Evolutionary conservation across 2,329 filamentous ascomycete species (phyloP), one percentile per base, ranked within the genome.

Genomic region (Monosporascus sp.): DNA sequence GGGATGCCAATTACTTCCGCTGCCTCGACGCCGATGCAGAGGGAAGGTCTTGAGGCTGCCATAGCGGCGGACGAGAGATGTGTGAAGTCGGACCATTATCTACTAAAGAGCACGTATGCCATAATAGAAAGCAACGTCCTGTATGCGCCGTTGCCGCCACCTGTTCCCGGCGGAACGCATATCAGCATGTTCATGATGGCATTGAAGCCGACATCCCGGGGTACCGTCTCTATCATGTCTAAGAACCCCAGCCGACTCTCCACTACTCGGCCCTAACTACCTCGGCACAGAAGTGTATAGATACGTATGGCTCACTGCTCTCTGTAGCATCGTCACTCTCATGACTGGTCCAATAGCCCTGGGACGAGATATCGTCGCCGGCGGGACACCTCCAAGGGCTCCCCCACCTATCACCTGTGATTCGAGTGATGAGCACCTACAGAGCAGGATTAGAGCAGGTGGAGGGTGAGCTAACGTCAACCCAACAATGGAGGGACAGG

Each of bases 401-500:
- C 49, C 54, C 8, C 50, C 53, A 26, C 49, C 56, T 5, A 60
- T 63, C 19, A 60, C 53, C 4, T 24, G 46, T 0, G 53, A 61
- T 3, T 63, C 64, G 1, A 61, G 56, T 8, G 67, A 69, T n/a
- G 61, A 59, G 7, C 59, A 67, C 44, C 66, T 69, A 20, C 65
- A 68, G n/a, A 48, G 56, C 1, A 54, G 67, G 3, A 58, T 69
- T 27, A 27, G 8, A 27, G 2, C 3, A 9, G 8, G 27, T 27
- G 27, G 27, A 27, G 27, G 26, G 27, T 27, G 7, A 27, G 27
- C 11, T 27, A 7, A 11, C 27, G 11, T 27, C 27, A 7, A 11
- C 27, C 27, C 27, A 27, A 11, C 8, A 9, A 27, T 27, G 8
- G 2, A 27, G 11, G 27, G 27, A 27, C 8, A 27, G 8, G 27